Evolutionary conservation across 2,329 filamentous ascomycete genomes (phyloP).

Genomic region (Colletotrichum tanaceti): DNA sequence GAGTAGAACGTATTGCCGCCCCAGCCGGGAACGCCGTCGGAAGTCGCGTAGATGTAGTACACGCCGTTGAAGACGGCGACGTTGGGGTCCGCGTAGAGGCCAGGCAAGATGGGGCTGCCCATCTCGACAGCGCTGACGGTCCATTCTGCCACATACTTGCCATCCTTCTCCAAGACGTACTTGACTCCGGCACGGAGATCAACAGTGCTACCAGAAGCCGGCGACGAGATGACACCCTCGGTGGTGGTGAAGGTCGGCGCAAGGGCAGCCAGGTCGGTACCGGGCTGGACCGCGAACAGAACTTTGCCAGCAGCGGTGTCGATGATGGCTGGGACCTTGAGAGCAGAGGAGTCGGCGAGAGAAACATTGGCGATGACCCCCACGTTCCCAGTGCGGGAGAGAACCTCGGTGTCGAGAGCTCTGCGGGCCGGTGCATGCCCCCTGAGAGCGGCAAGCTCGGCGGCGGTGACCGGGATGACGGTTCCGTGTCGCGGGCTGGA

Average conservation of each 20-base stretch:
- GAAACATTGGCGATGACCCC: conserved; percentile 36
- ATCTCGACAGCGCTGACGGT: conserved; percentile 40
- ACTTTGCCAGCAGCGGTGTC: conserved; percentile 37
- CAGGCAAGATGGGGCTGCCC: conserved; percentile 52
- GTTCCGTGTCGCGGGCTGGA: conserved; percentile 65
- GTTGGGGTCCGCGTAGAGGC: conserved; percentile 60
- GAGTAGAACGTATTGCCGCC: conserved; percentile 59
- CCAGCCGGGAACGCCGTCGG: conserved; percentile 59
- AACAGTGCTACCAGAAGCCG: conserved; percentile 40
- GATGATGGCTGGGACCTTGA: conserved; percentile 41
- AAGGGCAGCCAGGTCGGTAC: conserved; percentile 40
- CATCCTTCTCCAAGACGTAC: conserved; percentile 39
- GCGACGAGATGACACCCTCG: conserved; percentile 40
- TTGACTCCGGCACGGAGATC: conserved; percentile 39
- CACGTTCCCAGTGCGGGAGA: conserved; percentile 32
- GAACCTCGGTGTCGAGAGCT: conserved; percentile 40
- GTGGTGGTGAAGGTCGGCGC: conserved; percentile 42
- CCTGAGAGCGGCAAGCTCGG: conserved; percentile 53
- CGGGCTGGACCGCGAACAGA: conserved; percentile 42
- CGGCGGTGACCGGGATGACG: conserved; percentile 62
- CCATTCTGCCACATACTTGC: conserved; percentile 31
- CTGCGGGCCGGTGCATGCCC: conserved; percentile 26
- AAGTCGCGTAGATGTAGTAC: conserved; percentile 62
- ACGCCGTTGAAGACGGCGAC: conserved; percentile 56
- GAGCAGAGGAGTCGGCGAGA: conserved; percentile 33